These are phyloP conservation scores for Verticillium isaacii DNA, from an alignment of 2,329 filamentous ascomycete species.

Conservation along the genomic window DNA sequence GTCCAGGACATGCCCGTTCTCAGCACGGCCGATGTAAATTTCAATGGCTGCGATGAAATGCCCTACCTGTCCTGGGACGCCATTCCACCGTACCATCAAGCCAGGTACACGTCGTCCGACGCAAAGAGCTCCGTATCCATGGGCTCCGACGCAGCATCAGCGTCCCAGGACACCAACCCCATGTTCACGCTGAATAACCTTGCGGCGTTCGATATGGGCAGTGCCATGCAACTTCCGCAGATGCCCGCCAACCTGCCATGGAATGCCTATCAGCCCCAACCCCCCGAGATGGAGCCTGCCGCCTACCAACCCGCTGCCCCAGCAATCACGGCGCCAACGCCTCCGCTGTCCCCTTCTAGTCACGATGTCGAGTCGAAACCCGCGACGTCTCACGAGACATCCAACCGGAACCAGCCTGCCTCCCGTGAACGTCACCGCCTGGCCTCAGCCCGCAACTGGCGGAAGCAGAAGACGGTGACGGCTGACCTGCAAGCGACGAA, in stretches of 20 bases:
- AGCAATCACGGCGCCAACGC: background rate
- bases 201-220: background rate
- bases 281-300: background rate
- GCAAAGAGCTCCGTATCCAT: background rate
- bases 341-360: background rate
- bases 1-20: background rate
- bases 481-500: constrained; percentile 4
- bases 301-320: background rate
- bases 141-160: background rate
- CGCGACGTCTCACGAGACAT: background rate
- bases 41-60: background rate
- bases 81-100: background rate
- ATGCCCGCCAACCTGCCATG: background rate
- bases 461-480: constrained; percentile 6
- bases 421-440: constrained; percentile 6
- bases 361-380: constrained; percentile 1
- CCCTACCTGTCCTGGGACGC: background rate
- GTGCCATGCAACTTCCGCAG: background rate
- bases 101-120: background rate
- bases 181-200: background rate
- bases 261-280: background rate
- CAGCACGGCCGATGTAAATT: background rate
- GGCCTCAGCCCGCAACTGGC: constrained; percentile 10
- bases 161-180: background rate
- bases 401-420: background rate